Conservation (phyloP, 257 asterid species). For the Lavandula angustifolia region DNA sequence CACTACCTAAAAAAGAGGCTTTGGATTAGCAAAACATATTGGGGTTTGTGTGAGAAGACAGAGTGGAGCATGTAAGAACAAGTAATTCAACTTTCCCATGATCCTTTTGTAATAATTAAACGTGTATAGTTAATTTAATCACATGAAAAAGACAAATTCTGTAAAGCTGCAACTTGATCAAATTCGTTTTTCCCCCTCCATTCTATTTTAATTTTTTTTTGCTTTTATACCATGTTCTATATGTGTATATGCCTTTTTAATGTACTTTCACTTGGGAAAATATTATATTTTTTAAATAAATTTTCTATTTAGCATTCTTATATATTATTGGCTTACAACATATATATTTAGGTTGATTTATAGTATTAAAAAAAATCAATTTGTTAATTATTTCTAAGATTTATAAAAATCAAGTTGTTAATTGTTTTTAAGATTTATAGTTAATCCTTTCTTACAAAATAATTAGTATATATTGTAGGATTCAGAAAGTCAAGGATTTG, state of each 20-base stretch:
- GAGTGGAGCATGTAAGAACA: not conserved
- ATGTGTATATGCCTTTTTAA: not conserved
- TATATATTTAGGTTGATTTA: too few species aligned
- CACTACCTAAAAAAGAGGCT: slow-evolving; percentile 36
- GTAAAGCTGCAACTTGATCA: slow-evolving; percentile 36
- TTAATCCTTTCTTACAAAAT: too few species aligned
- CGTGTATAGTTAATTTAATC: not conserved
- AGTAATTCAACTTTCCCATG: slow-evolving; percentile 38
- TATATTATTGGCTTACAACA: too few species aligned
- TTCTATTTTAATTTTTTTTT: not conserved
- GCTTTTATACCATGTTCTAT: slow-evolving; percentile 16
- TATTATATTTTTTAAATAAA: too few species aligned
- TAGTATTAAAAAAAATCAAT: too few species aligned
- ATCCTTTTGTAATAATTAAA: slow-evolving; percentile 30
- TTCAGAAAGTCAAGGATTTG: slow-evolving; percentile 34
- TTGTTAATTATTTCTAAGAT: too few species aligned
- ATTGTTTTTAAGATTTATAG: too few species aligned
- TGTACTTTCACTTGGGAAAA: not conserved
- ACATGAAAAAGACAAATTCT: slow-evolving; percentile 23
- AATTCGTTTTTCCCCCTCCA: not conserved
- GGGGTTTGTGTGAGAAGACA: slow-evolving; percentile 1
- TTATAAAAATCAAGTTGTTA: too few species aligned
- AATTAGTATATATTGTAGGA: slow-evolving; percentile 34
- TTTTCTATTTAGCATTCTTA: too few species aligned
- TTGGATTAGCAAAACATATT: slow-evolving; percentile 29